Conservation (phyloP, 2,329 filamentous ascomycete species). For the Aspergillus amoenus region DNA sequence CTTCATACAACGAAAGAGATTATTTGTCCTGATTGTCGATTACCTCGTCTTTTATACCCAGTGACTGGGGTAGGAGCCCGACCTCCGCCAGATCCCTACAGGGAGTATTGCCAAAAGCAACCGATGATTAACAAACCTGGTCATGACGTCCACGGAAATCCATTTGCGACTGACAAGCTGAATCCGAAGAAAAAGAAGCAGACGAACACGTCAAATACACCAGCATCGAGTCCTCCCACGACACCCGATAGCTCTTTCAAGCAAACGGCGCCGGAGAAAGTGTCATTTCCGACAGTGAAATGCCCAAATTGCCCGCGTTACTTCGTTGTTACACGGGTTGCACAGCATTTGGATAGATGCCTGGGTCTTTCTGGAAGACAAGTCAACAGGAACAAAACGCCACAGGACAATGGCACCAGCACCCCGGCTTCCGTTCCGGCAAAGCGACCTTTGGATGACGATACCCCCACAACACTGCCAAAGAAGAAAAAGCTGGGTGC, state of each 20-base stretch:
- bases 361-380: slow-evolving; percentile 57
- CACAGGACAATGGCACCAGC: slow-evolving; percentile 44
- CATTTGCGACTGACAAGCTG: slow-evolving; percentile 41
- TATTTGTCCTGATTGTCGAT: slow-evolving; percentile 60
- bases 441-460: slow-evolving; percentile 43
- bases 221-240: slow-evolving; percentile 35
- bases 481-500: slow-evolving; percentile 51
- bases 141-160: slow-evolving; percentile 62
- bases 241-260: slow-evolving; percentile 35
- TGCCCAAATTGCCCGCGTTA: slow-evolving; percentile 63
- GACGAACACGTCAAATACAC: slow-evolving; percentile 32
- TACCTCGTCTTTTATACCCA: slow-evolving; percentile 60
- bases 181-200: slow-evolving; percentile 50
- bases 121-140: slow-evolving; percentile 58
- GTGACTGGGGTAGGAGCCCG: slow-evolving; percentile 51
- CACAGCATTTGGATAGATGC: slow-evolving; percentile 62
- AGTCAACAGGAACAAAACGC: slow-evolving; percentile 46
- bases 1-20: slow-evolving; percentile 60
- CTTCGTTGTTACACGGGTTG: slow-evolving; percentile 60
- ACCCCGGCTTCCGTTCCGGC: slow-evolving; percentile 33
- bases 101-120: slow-evolving; percentile 60
- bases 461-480: slow-evolving; percentile 45
- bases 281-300: slow-evolving; percentile 45
- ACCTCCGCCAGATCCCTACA: slow-evolving; percentile 49
- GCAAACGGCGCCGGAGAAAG: slow-evolving; percentile 28